These are phyloP conservation scores for Hyphodiscus hymeniophilus DNA, from an alignment of 495 filamentous ascomycete species.

Conservation along the genomic window DNA sequence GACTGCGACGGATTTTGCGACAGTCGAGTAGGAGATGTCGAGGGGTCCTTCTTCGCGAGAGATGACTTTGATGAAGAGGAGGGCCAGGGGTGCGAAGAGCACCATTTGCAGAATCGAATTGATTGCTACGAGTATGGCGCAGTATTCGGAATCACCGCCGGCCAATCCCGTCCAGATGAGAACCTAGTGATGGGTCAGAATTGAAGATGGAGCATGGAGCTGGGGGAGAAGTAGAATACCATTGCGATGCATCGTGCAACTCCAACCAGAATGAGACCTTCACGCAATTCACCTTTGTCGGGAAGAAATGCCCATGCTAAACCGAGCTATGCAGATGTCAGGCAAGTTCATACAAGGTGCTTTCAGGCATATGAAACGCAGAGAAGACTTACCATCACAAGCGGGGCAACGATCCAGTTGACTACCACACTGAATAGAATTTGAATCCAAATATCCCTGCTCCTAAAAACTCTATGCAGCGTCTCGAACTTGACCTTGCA, in stretches of 20 bases:
- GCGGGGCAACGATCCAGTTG: slow-evolving; percentile 87
- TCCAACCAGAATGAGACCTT: slow-evolving; percentile 71
- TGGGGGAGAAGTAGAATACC: slow-evolving; percentile 34
- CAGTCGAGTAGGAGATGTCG: slow-evolving; percentile 45
- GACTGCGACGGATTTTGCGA: slow-evolving; percentile 71
- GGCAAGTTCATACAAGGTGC: neutral
- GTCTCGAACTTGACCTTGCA: slow-evolving; percentile 86
- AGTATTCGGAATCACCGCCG: slow-evolving; percentile 74
- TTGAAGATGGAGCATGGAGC: slow-evolving; percentile 1
- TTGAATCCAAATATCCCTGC: slow-evolving; percentile 66
- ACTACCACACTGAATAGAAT: slow-evolving; percentile 66
- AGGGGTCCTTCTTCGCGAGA: slow-evolving; percentile 27
- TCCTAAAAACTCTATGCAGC: slow-evolving; percentile 58
- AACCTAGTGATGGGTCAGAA: slow-evolving; percentile 34
- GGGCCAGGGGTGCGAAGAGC: slow-evolving; percentile 69
- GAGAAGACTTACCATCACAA: slow-evolving; percentile 63
- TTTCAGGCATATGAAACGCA: neutral
- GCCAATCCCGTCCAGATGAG: slow-evolving; percentile 75
- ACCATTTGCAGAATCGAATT: slow-evolving; percentile 86
- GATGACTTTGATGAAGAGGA: slow-evolving; percentile 72
- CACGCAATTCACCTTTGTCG: slow-evolving; percentile 56
- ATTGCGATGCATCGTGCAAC: slow-evolving; percentile 78
- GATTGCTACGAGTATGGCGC: slow-evolving; percentile 81
- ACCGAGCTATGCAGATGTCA: slow-evolving; percentile 38
- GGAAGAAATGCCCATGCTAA: slow-evolving; percentile 81